Conservation (phyloP, 441 rosid genomes). For the Gossypium davidsonii region DNA sequence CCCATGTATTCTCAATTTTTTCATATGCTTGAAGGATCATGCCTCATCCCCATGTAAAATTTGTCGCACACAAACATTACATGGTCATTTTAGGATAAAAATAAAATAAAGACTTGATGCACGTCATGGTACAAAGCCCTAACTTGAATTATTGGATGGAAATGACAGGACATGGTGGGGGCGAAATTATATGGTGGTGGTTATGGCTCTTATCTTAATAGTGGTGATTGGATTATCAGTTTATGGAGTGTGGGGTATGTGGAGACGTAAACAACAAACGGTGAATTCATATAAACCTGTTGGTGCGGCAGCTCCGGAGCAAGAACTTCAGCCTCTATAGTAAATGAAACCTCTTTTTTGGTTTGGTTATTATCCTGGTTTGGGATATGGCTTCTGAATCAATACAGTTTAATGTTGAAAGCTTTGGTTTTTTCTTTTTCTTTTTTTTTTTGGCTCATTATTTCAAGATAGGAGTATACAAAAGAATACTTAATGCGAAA, state of each 20-base stretch:
- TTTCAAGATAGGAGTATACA: constrained; percentile 6
- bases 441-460: background rate
- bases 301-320: constrained; percentile 43
- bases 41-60: background rate
- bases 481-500: background rate
- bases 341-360: background rate
- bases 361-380: background rate
- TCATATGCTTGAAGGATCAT: background rate
- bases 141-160: background rate
- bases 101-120: background rate
- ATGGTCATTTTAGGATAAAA: background rate
- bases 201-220: constrained; percentile 17
- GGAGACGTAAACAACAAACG: constrained; percentile 38
- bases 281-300: constrained; percentile 52
- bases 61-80: background rate
- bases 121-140: background rate
- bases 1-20: background rate
- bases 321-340: constrained; percentile 66
- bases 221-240: constrained; percentile 37
- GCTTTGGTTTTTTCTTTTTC: background rate
- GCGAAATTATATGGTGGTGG: constrained; percentile 24
- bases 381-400: constrained; percentile 6
- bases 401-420: background rate
- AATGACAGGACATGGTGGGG: constrained; percentile 57
- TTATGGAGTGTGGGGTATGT: constrained; percentile 46